A percentile compares a stretch with the other conserved stretches of the same genome.
These are phyloP conservation scores for Chlorella sorokiniana DNA, from an alignment of 139 green algal genomes.

Conservation along the genomic window DNA sequence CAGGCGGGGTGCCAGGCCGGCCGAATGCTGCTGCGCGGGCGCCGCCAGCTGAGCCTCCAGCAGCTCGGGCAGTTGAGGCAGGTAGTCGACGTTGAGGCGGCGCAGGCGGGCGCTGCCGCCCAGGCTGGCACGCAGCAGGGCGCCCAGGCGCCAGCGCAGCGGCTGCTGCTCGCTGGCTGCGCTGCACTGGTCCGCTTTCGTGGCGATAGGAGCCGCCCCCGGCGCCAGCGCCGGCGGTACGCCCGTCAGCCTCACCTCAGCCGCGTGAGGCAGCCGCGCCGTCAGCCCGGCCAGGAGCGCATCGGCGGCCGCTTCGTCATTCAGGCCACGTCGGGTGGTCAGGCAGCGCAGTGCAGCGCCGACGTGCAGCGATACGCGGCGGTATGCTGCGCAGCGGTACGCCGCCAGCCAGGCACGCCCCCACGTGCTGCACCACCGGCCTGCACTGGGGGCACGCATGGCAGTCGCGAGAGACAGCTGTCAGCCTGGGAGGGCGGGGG, in stretches of 20 bases:
- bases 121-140: neutral
- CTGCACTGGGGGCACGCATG: neutral
- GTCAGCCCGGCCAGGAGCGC: slow-evolving; percentile 1
- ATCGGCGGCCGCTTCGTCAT: neutral
- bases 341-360: neutral
- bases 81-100: neutral
- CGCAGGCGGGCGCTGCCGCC: slow-evolving; percentile 12
- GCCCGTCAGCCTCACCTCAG: neutral
- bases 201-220: neutral
- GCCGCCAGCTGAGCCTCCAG: neutral
- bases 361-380: neutral
- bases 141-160: slow-evolving; percentile 17
- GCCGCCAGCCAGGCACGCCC: neutral
- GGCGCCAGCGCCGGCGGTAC: neutral
- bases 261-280: neutral
- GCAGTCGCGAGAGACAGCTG: neutral
- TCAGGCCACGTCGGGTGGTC: neutral
- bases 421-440: slow-evolving; percentile 4
- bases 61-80: slow-evolving; percentile 6
- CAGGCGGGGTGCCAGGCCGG: neutral
- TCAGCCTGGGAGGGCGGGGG: neutral
- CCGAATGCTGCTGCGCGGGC: neutral
- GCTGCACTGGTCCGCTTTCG: neutral
- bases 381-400: slow-evolving; percentile 3
- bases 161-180: neutral